Percentiles rank a stretch among this genome's conserved stretches.
Conservation (phyloP, 2,329 filamentous ascomycete species). For the Claviceps africana region DNA sequence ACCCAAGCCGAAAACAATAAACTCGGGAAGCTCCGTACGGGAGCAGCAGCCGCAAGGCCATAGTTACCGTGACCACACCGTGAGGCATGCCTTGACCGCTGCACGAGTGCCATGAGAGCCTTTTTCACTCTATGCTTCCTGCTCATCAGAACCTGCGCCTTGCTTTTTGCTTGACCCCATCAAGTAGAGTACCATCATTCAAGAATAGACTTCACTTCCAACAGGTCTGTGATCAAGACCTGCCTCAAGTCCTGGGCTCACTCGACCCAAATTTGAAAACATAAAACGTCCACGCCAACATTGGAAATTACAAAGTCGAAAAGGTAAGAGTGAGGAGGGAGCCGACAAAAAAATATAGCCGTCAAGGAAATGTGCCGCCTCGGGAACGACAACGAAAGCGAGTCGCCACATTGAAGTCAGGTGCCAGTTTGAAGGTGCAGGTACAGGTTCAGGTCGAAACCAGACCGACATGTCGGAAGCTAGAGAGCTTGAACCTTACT, state of each 20-base stretch:
- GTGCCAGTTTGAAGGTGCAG: not conserved
- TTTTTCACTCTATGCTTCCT: not conserved
- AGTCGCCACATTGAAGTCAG: not conserved
- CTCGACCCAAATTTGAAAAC: not conserved
- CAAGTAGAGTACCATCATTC: not conserved
- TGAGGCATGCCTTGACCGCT: not conserved
- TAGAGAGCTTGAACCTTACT: not conserved
- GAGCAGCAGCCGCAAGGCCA: not conserved
- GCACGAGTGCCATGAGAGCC: not conserved
- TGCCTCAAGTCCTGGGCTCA: not conserved
- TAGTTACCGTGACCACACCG: not conserved
- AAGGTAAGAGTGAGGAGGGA: not conserved
- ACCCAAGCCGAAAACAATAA: not conserved
- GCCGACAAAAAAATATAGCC: not conserved
- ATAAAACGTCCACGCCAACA: not conserved
- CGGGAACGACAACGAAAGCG: not conserved
- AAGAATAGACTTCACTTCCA: not conserved
- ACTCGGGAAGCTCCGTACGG: not conserved
- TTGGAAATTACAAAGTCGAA: not conserved
- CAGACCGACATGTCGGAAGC: constrained; percentile 1
- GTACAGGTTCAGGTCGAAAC: not conserved
- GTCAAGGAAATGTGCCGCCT: not conserved
- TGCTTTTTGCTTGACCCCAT: not conserved
- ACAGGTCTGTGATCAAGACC: not conserved
- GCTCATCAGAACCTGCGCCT: not conserved